Conservation (phyloP, 2,329 filamentous ascomycete genomes). For the Neofusicoccum parvum region DNA sequence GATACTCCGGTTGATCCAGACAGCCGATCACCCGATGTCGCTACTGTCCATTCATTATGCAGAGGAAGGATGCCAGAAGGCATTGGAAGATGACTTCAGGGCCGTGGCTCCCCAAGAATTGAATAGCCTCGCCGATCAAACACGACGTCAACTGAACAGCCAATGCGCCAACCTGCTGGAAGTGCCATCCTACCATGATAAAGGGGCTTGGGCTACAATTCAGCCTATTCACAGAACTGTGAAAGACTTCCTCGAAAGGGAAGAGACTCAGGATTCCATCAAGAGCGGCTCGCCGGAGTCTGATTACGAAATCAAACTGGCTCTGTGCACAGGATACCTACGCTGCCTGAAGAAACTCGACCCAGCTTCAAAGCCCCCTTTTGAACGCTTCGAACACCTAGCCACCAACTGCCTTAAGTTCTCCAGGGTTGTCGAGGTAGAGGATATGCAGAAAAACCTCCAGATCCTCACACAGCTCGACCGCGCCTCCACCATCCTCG, state of each 20-base stretch:
- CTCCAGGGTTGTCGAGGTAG: neutral
- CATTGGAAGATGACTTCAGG: conserved; percentile 5
- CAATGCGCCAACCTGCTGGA: conserved; percentile 26
- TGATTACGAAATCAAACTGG: neutral
- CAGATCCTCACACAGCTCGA: conserved; percentile 9
- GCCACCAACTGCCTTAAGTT: conserved; percentile 1
- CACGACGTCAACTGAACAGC: conserved; percentile 19
- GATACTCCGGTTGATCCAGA: conserved; percentile 23
- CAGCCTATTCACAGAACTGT: conserved; percentile 25
- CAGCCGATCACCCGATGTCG: conserved; percentile 11
- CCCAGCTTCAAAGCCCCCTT: neutral
- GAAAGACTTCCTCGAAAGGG: conserved; percentile 22
- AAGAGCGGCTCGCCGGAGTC: neutral
- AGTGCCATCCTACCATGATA: neutral
- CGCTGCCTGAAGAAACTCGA: conserved; percentile 4
- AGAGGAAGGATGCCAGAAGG: conserved; percentile 18
- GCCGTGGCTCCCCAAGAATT: neutral
- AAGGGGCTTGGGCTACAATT: conserved; percentile 5
- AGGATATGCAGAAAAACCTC: neutral
- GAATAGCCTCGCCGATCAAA: neutral
- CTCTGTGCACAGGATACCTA: conserved; percentile 2
- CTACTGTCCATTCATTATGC: conserved; percentile 25
- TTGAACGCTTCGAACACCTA: neutral
- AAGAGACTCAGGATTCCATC: neutral
- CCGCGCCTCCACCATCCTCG: neutral